Evolutionary conservation across 805 yeast genomes (phyloP).

Genomic region (Debaryomyces prosopidis): DNA sequence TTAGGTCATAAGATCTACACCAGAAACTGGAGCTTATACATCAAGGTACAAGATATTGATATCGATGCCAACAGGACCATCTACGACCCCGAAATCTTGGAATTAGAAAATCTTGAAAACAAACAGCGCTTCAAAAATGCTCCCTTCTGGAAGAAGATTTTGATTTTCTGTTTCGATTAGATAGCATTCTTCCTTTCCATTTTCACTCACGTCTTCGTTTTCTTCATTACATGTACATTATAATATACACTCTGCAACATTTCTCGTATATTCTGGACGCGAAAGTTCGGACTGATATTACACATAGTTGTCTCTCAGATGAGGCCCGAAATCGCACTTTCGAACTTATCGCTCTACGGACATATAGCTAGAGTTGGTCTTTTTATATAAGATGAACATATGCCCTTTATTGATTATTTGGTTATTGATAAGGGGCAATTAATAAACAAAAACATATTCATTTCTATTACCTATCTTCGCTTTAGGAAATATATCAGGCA

Average conservation of each 20-base stretch:
- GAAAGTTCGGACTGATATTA: background rate
- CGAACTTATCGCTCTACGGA: background rate
- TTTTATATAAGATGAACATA: background rate
- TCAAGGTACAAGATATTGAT: slow-evolving; percentile 30
- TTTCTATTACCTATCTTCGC: too few relatives aligned
- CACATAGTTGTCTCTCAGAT: background rate
- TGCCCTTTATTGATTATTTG: too few relatives aligned
- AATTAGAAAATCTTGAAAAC: slow-evolving; percentile 27
- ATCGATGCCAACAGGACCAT: slow-evolving; percentile 28
- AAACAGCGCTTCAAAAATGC: slow-evolving; percentile 14
- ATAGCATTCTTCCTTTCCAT: background rate
- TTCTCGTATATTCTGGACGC: background rate
- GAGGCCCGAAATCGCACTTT: background rate
- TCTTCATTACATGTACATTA: too few relatives aligned
- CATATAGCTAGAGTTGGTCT: background rate
- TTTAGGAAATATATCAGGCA: too few relatives aligned
- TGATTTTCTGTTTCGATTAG: background rate
- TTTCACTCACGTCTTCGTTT: too few relatives aligned
- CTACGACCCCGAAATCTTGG: slow-evolving; percentile 34
- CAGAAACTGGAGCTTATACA: slow-evolving; percentile 28
- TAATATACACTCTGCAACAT: too few relatives aligned
- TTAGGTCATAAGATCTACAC: slow-evolving; percentile 31
- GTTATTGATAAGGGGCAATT: background rate
- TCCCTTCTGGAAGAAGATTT: slow-evolving; percentile 15
- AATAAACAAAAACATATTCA: slow-evolving; percentile 9